A percentile compares a stretch with the other conserved stretches of the same genome.
These are phyloP conservation scores for Nemania sp. DNA, from an alignment of 2,329 filamentous ascomycete species.

Conservation along the genomic window DNA sequence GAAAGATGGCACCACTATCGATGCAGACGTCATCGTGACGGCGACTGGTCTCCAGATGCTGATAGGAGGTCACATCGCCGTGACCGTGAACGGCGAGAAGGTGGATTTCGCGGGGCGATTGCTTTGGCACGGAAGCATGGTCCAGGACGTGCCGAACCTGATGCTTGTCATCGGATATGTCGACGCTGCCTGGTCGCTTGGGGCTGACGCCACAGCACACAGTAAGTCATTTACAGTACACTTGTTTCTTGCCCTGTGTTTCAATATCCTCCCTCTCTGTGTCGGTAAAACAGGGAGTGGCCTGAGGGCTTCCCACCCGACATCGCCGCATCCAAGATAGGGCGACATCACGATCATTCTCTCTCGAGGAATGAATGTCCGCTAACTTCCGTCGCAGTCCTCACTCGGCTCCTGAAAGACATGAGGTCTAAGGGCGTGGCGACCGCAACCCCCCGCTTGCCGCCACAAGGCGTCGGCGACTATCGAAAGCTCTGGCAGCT, in stretches of 20 bases:
- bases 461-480: conserved; percentile 30
- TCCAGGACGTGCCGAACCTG: conserved; percentile 66
- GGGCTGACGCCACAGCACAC: conserved; percentile 57
- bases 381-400: conserved; percentile 37
- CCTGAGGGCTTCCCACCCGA: not conserved
- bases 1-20: conserved; percentile 48
- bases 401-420: conserved; percentile 54
- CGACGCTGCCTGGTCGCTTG: conserved; percentile 65
- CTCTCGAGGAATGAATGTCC: not conserved
- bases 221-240: conserved; percentile 16
- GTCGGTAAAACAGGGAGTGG: not conserved
- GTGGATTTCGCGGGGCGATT: conserved; percentile 51
- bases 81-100: conserved; percentile 55
- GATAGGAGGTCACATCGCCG: conserved; percentile 56
- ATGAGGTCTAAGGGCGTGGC: conserved; percentile 51
- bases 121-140: conserved; percentile 64
- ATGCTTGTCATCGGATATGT: conserved; percentile 64
- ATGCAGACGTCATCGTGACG: conserved; percentile 66
- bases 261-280: not conserved
- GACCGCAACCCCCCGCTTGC: conserved; percentile 50
- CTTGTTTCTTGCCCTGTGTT: no score
- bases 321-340: not conserved
- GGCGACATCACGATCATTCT: not conserved
- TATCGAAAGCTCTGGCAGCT: conserved; percentile 29
- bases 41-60: conserved; percentile 65